Base-by-base conservation (phyloP, 2,329 filamentous ascomycete species). In the Neoarthrinium moseri region DNA sequence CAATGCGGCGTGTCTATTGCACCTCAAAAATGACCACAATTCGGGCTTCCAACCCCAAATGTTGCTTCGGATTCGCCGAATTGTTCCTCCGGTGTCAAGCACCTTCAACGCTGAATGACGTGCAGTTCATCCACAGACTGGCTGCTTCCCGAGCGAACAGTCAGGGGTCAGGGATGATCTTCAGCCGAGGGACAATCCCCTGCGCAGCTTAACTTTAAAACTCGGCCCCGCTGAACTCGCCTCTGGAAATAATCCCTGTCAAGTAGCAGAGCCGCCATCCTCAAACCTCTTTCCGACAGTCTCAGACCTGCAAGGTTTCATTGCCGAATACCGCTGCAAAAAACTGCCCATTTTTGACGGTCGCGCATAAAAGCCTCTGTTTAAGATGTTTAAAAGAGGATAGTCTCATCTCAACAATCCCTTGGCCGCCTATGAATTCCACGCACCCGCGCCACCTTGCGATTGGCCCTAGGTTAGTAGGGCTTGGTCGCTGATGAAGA, bases 241-340 rank as follows among this genome's bases (percentile, higher is more conserved):
- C 24, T 18, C 10, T n/a, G 5, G 10, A 33, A 12, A 29, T 17
- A 41, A 43, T 32, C 39, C 41, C 41, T 36, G 22, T 12, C 26
- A 12, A 27, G 22, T 32, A 30, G 41, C 33, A 44, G 41, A 44
- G 41, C 41, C 41, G 41, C 41, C 23, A 35, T 36, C 27, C 41
- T 44, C 27, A 44, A 44, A 44, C 41, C 41, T 34, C 30, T 22
- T 43, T 44, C 41, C 41, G 41, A 44, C 41, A 44, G 41, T 35
- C 41, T 44, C 41, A 44, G 41, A 44, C 41, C 22, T 44, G 33
- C 32, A 35, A 13, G 41, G 41, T 44, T 44, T 44, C 41, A 44
- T 15, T 43, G 39, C 26, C 27, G 23, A 43, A n/a, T n/a, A n/a
- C n/a, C n/a, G n/a, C n/a, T 43, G 39, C 39, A 29, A 22, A 30